Evolutionary conservation across 2,329 filamentous ascomycete genomes (phyloP).

Genomic region (Fusarium aywerte): DNA sequence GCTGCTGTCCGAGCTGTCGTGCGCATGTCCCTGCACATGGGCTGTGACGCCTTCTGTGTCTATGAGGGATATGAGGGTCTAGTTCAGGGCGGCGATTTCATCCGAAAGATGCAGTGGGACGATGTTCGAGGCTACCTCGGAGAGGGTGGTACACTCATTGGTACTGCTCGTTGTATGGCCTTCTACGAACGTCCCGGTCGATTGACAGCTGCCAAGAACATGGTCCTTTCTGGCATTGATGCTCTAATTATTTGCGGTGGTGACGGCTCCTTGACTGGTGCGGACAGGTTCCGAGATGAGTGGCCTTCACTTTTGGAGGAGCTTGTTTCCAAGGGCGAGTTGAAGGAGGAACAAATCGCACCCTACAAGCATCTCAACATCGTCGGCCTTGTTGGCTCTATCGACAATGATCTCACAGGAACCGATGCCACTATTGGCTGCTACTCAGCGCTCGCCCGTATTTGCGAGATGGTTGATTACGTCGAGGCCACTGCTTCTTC

Average conservation of each 20-base stretch:
- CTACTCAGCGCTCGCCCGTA: conserved; percentile 91
- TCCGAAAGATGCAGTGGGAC: conserved; percentile 88
- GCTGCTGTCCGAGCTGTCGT: conserved; percentile 90
- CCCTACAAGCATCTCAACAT: conserved; percentile 93
- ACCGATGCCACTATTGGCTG: conserved; percentile 98
- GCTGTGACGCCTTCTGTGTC: conserved; percentile 81
- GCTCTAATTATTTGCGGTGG: conserved; percentile 96
- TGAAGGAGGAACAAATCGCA: conserved; percentile 75
- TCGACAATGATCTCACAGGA: conserved; percentile 97
- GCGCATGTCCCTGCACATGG: conserved; percentile 87
- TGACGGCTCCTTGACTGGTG: conserved; percentile 94
- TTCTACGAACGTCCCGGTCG: conserved; percentile 92
- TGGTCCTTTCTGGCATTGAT: conserved; percentile 92
- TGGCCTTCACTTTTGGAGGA: conserved; percentile 91
- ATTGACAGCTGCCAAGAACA: conserved; percentile 88
- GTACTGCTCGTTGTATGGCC: conserved; percentile 90
- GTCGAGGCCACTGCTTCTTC: conserved; percentile 96
- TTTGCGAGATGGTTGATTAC: conserved; percentile 95
- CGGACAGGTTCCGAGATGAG: conserved; percentile 90
- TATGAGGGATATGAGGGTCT: conserved; percentile 98
- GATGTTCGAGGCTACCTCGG: conserved; percentile 95
- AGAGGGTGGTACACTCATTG: conserved; percentile 94
- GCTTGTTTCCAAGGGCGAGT: conserved; percentile 77
- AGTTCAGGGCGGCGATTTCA: conserved; percentile 87
- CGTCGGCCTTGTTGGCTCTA: conserved; percentile 94